Evolutionary conservation across 768 basidiomycete genomes (phyloP).

Genomic region (Lyophyllum semitale): DNA sequence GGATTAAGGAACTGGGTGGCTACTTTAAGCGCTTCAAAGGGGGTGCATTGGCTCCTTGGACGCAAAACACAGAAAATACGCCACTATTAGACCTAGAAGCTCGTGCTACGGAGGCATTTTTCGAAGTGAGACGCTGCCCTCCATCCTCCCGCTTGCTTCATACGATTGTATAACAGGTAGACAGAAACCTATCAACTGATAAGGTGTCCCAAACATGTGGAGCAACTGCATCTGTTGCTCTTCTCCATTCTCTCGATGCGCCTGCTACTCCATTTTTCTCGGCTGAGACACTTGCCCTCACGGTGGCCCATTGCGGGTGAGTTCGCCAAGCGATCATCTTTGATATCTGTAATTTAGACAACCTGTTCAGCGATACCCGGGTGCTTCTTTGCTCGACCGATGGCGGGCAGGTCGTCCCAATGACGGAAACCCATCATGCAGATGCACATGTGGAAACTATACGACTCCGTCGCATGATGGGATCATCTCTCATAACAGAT

Average conservation of each 20-base stretch:
- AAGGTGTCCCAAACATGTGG: conserved; percentile 76
- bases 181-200: conserved; percentile 70
- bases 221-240: conserved; percentile 86
- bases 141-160: conserved; percentile 1
- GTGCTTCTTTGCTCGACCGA: conserved; percentile 79
- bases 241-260: conserved; percentile 87
- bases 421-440: conserved; percentile 97
- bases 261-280: conserved; percentile 84
- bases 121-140: conserved; percentile 60
- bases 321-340: conserved; percentile 15
- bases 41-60: conserved; percentile 76
- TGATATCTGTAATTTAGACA: conserved; percentile 4
- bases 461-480: conserved; percentile 86
- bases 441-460: conserved; percentile 86
- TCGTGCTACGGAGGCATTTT: conserved; percentile 83
- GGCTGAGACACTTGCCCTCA: conserved; percentile 72
- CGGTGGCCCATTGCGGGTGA: conserved; percentile 92
- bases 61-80: conserved; percentile 31
- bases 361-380: conserved; percentile 73
- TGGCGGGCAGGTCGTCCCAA: conserved; percentile 72
- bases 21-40: conserved; percentile 91
- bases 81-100: conserved; percentile 75
- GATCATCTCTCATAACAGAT: conserved; percentile 86
- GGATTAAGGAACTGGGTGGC: conserved; percentile 80
- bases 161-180: conserved; percentile 50